Evolutionary conservation across 2,329 filamentous ascomycete species (phyloP), one percentile per base, ranked within the genome.

Genomic region (Xylariales sp.): DNA sequence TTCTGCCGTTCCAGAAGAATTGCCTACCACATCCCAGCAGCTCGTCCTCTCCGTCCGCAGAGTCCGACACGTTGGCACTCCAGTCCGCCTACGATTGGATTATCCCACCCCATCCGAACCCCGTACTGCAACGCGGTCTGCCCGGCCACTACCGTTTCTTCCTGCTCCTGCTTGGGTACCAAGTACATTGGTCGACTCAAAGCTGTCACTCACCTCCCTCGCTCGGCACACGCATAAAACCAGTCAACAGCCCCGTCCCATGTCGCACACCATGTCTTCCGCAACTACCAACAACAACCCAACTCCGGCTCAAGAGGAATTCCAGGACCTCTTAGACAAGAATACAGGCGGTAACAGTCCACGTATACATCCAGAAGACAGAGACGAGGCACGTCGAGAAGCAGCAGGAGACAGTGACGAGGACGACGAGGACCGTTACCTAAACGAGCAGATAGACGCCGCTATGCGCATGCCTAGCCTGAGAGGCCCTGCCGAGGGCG

Each of bases 221-320:
- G 19, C 37, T 14, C 16, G 12, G 12, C 10, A 33, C 28, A 8
- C 28, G 38, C 38, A 40, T 40, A 40, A 48, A 47, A 45, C 32
- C 53, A 53, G 46, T 50, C 47, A 48, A 43, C 44, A 41, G 14
- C 29, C 44, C 38, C 34, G 37, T 35, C 38, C 12, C 43, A 28
- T 47, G 32, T 31, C 34, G 39, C 41, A 43, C 43, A 48, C 51
- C 35, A 80, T 80, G 76, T 66, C 73, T 38, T 59, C 55, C 40
- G 46, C 52, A 34, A 50, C 54, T 34, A 47, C 55, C 38, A 52
- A 51, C 32, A 42, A 33, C 49, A 66, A 69, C 48, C 66, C 63
- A 38, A 80, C 78, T 41, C 68, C 76, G 44, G 80, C 80, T 38
- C 77, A 83, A 62, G 78, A 83, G 68, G 80, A 86, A 63, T 84